Evolutionary conservation across 83 land plant species (phyloP).

Genomic region (Picea engelmannii): DNA sequence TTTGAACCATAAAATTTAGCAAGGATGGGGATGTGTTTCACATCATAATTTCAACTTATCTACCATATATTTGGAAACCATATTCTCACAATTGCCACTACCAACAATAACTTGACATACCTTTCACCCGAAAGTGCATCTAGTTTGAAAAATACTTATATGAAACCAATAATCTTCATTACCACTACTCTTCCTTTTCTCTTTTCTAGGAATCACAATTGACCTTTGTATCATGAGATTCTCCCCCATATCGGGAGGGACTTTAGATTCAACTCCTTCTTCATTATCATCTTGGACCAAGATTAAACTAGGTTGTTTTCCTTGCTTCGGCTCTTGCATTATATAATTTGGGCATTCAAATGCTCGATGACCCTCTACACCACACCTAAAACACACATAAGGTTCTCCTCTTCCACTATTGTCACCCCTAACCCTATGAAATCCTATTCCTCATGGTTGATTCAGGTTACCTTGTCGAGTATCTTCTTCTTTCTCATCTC

Average conservation of each 20-base stretch:
- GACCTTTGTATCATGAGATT: neutral
- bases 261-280: neutral
- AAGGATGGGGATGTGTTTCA: neutral
- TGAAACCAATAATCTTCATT: neutral
- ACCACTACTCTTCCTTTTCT: neutral
- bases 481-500: neutral
- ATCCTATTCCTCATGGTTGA: neutral
- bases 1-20: neutral
- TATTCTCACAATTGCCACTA: neutral
- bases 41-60: neutral
- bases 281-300: neutral
- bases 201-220: neutral
- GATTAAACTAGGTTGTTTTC: neutral
- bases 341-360: neutral
- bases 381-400: neutral
- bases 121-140: neutral
- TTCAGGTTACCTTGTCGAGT: neutral
- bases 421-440: neutral
- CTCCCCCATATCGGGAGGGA: neutral
- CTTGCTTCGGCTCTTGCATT: neutral
- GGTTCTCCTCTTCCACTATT: too few species aligned
- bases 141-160: neutral
- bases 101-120: neutral
- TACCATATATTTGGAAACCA: neutral
- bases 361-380: neutral